phyloP scores from a whole-genome alignment of 192 early-diverging fungal genomes.

The Spizellomyces sp. region DNA sequence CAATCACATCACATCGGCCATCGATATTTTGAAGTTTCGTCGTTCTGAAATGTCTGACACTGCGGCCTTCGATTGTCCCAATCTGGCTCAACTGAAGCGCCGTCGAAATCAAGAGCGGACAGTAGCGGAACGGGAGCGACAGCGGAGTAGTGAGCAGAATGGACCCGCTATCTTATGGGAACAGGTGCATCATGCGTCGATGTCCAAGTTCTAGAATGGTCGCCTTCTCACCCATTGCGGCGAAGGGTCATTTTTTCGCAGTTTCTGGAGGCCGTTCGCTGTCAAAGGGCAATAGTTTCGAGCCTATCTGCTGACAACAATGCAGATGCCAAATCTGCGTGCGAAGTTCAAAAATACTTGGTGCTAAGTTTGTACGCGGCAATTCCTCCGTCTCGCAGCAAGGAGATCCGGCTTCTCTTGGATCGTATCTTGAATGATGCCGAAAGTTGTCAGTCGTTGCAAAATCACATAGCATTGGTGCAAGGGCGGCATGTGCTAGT shows the following conservation, averaged over 20 bases:
- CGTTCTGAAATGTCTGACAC: not conserved
- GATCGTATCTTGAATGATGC: constrained; percentile 4
- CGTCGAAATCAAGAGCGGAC: constrained; percentile 7
- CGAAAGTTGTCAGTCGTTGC: constrained; percentile 3
- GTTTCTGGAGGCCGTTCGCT: constrained; percentile 16
- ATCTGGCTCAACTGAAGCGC: constrained; percentile 1
- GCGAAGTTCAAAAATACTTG: constrained; percentile 16
- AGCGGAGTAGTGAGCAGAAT: not conserved
- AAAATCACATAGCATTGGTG: constrained; percentile 3
- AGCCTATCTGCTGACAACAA: not conserved
- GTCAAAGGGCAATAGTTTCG: not conserved
- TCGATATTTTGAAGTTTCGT: constrained; percentile 7
- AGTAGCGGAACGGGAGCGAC: constrained; percentile 3
- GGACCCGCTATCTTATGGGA: constrained; percentile 20
- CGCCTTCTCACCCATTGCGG: not conserved
- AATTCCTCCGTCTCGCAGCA: constrained; percentile 13
- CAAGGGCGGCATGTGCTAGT: constrained; percentile 4
- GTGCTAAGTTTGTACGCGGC: constrained; percentile 10
- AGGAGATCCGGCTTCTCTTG: constrained; percentile 11
- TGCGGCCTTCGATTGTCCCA: too few relatives aligned
- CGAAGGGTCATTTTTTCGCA: too few relatives aligned
- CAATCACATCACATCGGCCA: constrained; percentile 13
- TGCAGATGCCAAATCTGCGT: too few relatives aligned
- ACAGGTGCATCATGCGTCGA: not conserved
- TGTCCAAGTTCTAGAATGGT: not conserved